Evolutionary conservation across 768 basidiomycete genomes (phyloP), one percentile per base, ranked within the genome.

Genomic region (Trichaptum fuscoviolaceum): DNA sequence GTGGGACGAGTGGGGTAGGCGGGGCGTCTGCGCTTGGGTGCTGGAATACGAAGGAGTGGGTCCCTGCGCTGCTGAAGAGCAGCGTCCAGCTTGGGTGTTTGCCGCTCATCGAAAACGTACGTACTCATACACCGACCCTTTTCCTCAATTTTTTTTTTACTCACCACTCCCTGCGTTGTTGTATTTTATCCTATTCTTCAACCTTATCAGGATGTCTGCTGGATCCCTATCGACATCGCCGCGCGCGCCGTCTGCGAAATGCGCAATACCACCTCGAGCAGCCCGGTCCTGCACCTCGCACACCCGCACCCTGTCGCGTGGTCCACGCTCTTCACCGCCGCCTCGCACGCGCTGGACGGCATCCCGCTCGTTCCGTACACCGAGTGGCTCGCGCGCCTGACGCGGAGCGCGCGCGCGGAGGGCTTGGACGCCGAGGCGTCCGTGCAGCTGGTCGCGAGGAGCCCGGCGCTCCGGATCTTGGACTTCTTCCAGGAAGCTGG

Each of bases 21-120:
- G 30, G 83, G 18, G 80, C 80, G 25, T 67, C 65, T 0, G 71
- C 71, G 0, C 74, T 73, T 12, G 83, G 83, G n/a, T 76, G 77
- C 0, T 84, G 83, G 83, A 76, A 76, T 2, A 73, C 76, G 2
- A 77, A 73, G 0, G 82, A 84, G 59, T 85, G 84, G 84, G 69
- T 84, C 34, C 82, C 84, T 15, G 75, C 77, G 57, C 70, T 84
- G 4, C 74, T 81, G 18, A 74, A 78, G 64, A 75, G 77, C 0
- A 76, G 77, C 60, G n/a, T 75, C 63, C 64, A 65, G 58, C 64
- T 78, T 9, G 75, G 74, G 61, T 68, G 66, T 18, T 66, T 80
- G 7, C 77, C 78, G 7, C 63, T 69, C 12, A 26, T 65, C 18
- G 17, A 64, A 10, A 69, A 65, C 18, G 68, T 70, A 62, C 30